Base-by-base conservation (phyloP, 352 stramenopile genomes). In the Phytophthora lateralis region DNA sequence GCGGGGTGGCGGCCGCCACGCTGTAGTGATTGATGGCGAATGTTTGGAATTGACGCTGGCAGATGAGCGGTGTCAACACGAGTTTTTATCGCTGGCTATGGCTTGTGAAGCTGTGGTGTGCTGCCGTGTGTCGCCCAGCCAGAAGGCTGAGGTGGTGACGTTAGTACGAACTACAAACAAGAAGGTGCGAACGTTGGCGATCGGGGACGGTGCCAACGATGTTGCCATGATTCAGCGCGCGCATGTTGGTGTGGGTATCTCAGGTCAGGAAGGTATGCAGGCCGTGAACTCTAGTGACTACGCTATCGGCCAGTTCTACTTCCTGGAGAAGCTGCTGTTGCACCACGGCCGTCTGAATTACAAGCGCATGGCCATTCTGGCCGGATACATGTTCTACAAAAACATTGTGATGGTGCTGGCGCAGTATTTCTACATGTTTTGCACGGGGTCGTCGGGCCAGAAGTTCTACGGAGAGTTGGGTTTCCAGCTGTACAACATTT, bases 331-430 rank as follows among this genome's bases (percentile, higher is more conserved):
- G 58, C 84, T 99, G 6, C 63, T 99, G 53, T 76, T 99, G 37
- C 93, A 98, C 60, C 97, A 99, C 70, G 98, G 98, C 12, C 88
- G 97, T 29, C 94, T 97, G 83, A 98, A 99, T 75, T 99, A 99
- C 70, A 93, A 96, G 60, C 95, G 98, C 44, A 96, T 98, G 74
- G 87, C 85, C 21, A 95, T 92, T 49, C 78, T 98, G 18, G 86
- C 97, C 18, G 82, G 97, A 6, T 99, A 98, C 71, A 98, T 98
- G 63, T 99, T 99, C 69, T 99, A 99, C 91, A 99, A 99, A 73
- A 99, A 99, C 75, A 96, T 98, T 56, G 76, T 95, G 21, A 85
- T 98, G 65, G 90, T 95, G 50, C 66, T 88, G 29, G 67, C 74
- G 45, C 76, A 98, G 69, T 98, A 98, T 71, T 91, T 96, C 41